A percentile compares a stretch with the other conserved stretches of the same genome.
These are phyloP conservation scores for Solanum boliviense DNA, from an alignment of 257 asterid genomes.

Conservation along the genomic window DNA sequence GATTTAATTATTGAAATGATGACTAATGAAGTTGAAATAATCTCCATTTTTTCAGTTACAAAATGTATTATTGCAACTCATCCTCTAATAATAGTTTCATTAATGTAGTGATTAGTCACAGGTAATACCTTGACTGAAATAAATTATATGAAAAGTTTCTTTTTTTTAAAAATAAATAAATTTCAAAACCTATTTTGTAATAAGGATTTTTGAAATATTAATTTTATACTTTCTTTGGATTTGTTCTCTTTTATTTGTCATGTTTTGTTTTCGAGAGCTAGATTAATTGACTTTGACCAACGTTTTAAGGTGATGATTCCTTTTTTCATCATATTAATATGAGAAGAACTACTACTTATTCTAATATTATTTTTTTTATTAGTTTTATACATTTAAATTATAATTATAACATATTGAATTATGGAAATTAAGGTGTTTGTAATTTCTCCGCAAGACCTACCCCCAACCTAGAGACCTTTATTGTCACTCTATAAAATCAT, in stretches of 20 bases:
- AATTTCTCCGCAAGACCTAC: too few relatives aligned
- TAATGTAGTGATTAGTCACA: neutral
- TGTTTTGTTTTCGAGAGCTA: neutral
- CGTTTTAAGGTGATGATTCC: neutral
- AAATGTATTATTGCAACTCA: neutral
- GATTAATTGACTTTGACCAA: neutral
- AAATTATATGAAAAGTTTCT: neutral
- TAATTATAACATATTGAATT: neutral
- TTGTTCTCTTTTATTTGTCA: accelerated
- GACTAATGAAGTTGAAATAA: neutral
- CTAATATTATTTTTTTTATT: neutral
- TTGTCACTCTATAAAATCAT: neutral
- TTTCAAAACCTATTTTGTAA: neutral
- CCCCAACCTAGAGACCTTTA: neutral
- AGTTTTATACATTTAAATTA: neutral
- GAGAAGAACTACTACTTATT: neutral
- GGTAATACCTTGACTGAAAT: neutral
- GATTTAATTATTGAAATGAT: neutral
- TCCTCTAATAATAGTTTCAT: neutral
- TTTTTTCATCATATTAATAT: neutral
- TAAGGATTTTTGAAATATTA: neutral
- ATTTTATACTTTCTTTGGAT: accelerated
- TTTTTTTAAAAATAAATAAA: too few relatives aligned
- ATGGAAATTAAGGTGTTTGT: too few relatives aligned
- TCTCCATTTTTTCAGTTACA: neutral